Conservation (phyloP, 768 basidiomycete species). For the Rhizopogon vulgaris region DNA sequence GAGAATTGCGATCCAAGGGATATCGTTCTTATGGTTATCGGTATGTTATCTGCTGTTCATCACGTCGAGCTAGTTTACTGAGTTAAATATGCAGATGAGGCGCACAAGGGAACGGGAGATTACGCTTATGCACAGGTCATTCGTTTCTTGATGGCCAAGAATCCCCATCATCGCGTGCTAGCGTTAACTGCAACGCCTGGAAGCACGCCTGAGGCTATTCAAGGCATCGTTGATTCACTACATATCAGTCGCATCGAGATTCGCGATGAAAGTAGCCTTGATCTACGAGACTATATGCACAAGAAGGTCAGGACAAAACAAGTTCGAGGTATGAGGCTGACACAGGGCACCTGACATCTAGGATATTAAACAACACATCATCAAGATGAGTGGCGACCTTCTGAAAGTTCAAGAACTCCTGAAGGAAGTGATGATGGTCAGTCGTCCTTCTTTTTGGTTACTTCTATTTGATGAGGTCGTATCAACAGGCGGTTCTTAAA, state of each 20-base stretch:
- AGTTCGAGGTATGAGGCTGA: background rate
- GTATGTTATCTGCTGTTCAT: slow-evolving; percentile 32
- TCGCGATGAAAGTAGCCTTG: slow-evolving; percentile 84
- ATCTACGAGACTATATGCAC: slow-evolving; percentile 80
- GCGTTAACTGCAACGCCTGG: slow-evolving; percentile 97
- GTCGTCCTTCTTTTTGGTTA: slow-evolving; percentile 13
- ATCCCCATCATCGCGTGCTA: slow-evolving; percentile 87
- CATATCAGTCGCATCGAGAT: slow-evolving; percentile 96
- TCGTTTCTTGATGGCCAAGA: slow-evolving; percentile 88
- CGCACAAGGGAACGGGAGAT: slow-evolving; percentile 89
- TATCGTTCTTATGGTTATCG: slow-evolving; percentile 84
- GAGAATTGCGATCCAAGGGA: slow-evolving; percentile 73
- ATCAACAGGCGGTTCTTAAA: slow-evolving; percentile 27
- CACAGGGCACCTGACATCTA: slow-evolving; percentile 20
- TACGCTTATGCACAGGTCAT: slow-evolving; percentile 90
- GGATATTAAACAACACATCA: slow-evolving; percentile 73
- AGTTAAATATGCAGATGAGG: slow-evolving; percentile 63
- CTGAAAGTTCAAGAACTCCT: slow-evolving; percentile 61
- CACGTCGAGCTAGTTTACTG: background rate
- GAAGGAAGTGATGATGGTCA: slow-evolving; percentile 67
- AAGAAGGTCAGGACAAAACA: slow-evolving; percentile 56
- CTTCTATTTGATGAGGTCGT: slow-evolving; percentile 1
- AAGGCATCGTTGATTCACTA: slow-evolving; percentile 83
- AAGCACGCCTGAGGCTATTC: slow-evolving; percentile 77
- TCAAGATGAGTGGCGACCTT: slow-evolving; percentile 67